phyloP scores from a whole-genome alignment of 371 early-diverging fungal genomes.

The Mortierella sp. region DNA sequence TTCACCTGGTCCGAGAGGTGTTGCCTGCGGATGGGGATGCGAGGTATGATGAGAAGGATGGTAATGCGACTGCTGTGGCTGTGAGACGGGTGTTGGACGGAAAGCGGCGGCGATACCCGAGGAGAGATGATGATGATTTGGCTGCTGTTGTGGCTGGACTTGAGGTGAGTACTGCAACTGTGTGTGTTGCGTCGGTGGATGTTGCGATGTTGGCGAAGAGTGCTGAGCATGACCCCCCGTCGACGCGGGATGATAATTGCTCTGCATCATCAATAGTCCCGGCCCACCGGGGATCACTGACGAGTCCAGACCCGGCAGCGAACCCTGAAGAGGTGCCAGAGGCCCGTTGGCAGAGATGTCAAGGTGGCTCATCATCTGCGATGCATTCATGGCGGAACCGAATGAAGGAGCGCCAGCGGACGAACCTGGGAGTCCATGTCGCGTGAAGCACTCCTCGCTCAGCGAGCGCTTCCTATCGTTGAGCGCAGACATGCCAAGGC shows the following conservation, averaged over 20 bases:
- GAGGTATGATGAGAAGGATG: conserved; percentile 17
- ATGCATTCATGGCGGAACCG: conserved; percentile 36
- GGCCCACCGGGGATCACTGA: conserved; percentile 30
- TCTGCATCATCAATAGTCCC: conserved; percentile 29
- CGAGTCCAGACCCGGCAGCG: conserved; percentile 40
- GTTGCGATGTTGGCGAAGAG: conserved; percentile 16
- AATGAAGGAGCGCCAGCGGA: conserved; percentile 29
- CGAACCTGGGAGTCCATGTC: conserved; percentile 29
- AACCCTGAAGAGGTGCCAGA: conserved; percentile 33
- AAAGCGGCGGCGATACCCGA: conserved; percentile 40
- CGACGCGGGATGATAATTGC: conserved; percentile 19
- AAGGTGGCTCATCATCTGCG: conserved; percentile 48
- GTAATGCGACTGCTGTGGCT: conserved; percentile 9
- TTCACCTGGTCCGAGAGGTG: conserved; percentile 15
- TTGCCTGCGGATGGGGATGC: conserved; percentile 13
- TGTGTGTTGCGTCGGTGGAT: conserved; percentile 29
- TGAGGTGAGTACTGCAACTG: conserved; percentile 26
- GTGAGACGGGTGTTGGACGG: conserved; percentile 17
- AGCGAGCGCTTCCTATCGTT: conserved; percentile 48
- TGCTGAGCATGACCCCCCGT: neutral
- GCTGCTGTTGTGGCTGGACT: conserved; percentile 27
- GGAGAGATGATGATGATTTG: conserved; percentile 25
- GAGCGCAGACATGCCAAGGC: conserved; percentile 39
- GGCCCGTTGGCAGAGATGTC: conserved; percentile 45
- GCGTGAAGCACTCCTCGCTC: conserved; percentile 48